These are phyloP conservation scores for Leishmania gerbilli DNA, from an alignment of 208 protist genomes.

Conservation along the genomic window DNA sequence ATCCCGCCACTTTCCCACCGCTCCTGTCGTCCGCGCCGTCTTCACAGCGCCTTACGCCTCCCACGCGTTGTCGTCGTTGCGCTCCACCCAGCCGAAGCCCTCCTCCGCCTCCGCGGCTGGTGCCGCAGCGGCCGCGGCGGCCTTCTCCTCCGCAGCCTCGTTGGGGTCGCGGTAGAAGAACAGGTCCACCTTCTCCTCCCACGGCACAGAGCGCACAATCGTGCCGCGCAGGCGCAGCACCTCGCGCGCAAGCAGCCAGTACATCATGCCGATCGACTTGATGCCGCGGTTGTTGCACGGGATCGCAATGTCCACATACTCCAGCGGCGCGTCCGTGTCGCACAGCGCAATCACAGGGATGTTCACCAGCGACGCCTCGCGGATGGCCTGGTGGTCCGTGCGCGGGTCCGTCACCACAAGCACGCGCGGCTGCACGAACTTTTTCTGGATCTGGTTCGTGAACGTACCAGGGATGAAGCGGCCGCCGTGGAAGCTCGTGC, in stretches of 20 bases:
- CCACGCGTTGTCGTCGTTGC: slow-evolving; percentile 46
- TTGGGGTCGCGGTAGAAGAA: slow-evolving; percentile 99
- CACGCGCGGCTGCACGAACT: slow-evolving; percentile 98
- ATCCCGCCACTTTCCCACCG: not conserved
- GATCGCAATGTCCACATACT: slow-evolving; percentile 98
- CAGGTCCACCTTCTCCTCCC: slow-evolving; percentile 99
- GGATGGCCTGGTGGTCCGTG: slow-evolving; percentile 96
- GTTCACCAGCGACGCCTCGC: slow-evolving; percentile 98
- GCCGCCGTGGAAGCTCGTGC: slow-evolving; percentile 91
- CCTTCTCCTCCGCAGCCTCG: slow-evolving; percentile 83
- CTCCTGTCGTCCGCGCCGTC: too few relatives aligned
- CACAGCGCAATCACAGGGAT: slow-evolving; percentile 99
- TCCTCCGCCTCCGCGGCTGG: slow-evolving; percentile 49
- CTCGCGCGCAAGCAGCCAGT: slow-evolving; percentile 98
- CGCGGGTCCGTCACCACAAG: slow-evolving; percentile 98
- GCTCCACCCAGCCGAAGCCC: slow-evolving; percentile 77
- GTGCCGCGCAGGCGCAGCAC: slow-evolving; percentile 96
- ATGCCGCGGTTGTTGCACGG: slow-evolving; percentile 97
- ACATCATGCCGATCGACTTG: slow-evolving; percentile 98
- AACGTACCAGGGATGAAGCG: slow-evolving; percentile 99
- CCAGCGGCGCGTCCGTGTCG: slow-evolving; percentile 97
- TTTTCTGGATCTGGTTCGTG: slow-evolving; percentile 98
- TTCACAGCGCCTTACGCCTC: slow-evolving; percentile 25
- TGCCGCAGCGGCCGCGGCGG: slow-evolving; percentile 26
- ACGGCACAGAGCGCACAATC: slow-evolving; percentile 92